Percentiles rank a stretch among this genome's conserved stretches.
These are phyloP conservation scores for Alternaria infectoria DNA, from an alignment of 2,329 filamentous ascomycete genomes.

Conservation along the genomic window DNA sequence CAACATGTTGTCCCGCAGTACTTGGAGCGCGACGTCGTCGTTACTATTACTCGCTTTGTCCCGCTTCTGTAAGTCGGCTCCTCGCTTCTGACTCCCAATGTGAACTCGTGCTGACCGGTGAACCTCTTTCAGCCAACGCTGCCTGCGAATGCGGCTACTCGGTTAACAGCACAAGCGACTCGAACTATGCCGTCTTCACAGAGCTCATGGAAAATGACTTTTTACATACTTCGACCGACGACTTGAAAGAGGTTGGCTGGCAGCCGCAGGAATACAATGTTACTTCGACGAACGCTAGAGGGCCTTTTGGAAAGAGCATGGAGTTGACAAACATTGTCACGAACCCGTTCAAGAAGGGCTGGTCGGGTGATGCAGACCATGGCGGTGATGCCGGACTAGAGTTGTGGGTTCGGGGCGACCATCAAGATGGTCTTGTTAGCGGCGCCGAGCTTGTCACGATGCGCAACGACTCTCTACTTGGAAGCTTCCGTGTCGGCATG, in stretches of 20 bases:
- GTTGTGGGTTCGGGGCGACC: slow-evolving; percentile 47
- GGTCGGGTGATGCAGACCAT: slow-evolving; percentile 53
- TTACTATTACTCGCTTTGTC: slow-evolving; percentile 38
- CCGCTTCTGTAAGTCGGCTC: slow-evolving; percentile 36
- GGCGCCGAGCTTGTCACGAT: slow-evolving; percentile 69
- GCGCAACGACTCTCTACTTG: slow-evolving; percentile 69
- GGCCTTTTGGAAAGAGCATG: slow-evolving; percentile 71
- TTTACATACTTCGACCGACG: slow-evolving; percentile 59
- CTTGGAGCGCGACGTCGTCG: slow-evolving; percentile 35
- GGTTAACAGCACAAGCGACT: slow-evolving; percentile 55
- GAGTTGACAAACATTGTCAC: slow-evolving; percentile 62
- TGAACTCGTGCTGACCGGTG: slow-evolving; percentile 12
- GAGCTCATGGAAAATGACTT: slow-evolving; percentile 77
- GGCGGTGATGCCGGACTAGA: slow-evolving; percentile 51
- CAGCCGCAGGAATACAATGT: slow-evolving; percentile 70
- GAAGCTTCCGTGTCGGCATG: slow-evolving; percentile 72
- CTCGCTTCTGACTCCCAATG: neutral
- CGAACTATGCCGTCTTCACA: slow-evolving; percentile 63
- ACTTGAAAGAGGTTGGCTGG: slow-evolving; percentile 63
- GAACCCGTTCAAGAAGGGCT: slow-evolving; percentile 56
- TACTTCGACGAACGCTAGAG: slow-evolving; percentile 62
- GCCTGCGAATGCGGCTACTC: slow-evolving; percentile 78
- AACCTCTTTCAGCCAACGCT: slow-evolving; percentile 43
- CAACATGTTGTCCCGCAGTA: slow-evolving; percentile 25
- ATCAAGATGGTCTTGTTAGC: slow-evolving; percentile 60